Base-by-base conservation (phyloP, 2,329 filamentous ascomycete genomes). In the Cercospora beticola region DNA sequence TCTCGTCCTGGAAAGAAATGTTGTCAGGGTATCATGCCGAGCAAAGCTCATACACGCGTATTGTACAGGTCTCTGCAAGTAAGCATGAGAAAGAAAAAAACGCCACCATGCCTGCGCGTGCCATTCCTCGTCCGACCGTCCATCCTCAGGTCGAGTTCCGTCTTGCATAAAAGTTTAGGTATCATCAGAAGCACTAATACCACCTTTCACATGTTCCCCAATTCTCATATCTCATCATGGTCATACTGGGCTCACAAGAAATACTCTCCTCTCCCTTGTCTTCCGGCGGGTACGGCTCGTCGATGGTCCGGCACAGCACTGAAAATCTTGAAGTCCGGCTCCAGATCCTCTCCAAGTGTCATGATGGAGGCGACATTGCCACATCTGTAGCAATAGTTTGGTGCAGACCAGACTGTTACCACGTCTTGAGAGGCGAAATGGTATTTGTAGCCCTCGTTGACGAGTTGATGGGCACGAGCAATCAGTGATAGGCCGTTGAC, bases 311-410 rank as follows among this genome's bases (percentile, higher is more conserved):
- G 92, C n/a, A 96, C 92, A 33, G 92, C 92, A 31, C 89, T 90
- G 83, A 96, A 96, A 76, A 96, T 95, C 79, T 90, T 95, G 83
- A 99, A 99, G 76, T 92, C 92, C 33, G 94, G 93, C 69, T 93
- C 89, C 63, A 97, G 85, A 76, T 95, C 91, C 76, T 91, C 90
- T 73, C 91, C 89, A 30, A 97, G 89, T 63, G 93, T 93, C 90
- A 97, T 97, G 78, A 97, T 97, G 5, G 87, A 89, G 21, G 89
- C 89, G 70, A 91, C 94, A 76, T 98, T 98, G 65, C 94, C 94
- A 77, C 94, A 97, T 71, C 93, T 89, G 82, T 97, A 97, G 82
- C 94, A 97, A 84, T 97, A 97, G 79, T 97, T 97, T 0, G 94
- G 94, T 9, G 94, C 94, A 0, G 92, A 96, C 94, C 89, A 91